A percentile compares a stretch with the other conserved stretches of the same genome.
Conservation (phyloP, 768 basidiomycete genomes). For the Pholiota molesta region DNA sequence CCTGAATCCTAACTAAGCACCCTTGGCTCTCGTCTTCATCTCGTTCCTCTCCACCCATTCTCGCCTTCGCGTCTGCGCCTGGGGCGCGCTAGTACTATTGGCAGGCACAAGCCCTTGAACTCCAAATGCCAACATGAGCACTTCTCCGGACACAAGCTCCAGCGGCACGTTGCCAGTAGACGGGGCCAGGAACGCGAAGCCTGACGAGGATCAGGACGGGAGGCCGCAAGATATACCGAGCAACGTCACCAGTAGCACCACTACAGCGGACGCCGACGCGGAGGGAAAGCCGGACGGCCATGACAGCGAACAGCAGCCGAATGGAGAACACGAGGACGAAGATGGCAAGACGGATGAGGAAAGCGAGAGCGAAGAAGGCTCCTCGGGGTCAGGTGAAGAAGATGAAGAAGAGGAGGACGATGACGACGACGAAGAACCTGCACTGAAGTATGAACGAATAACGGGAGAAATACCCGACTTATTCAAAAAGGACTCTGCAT, state of each 20-base stretch:
- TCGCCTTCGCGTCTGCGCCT: neutral
- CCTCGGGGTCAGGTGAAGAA: slow-evolving; percentile 17
- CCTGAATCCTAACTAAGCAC: neutral
- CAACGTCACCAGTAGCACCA: neutral
- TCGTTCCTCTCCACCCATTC: neutral
- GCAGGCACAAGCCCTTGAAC: neutral
- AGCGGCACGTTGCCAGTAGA: slow-evolving; percentile 2
- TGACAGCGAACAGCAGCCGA: neutral
- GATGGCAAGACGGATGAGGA: slow-evolving; percentile 6
- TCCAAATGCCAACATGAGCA: neutral
- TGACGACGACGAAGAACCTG: slow-evolving; percentile 84
- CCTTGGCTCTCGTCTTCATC: neutral
- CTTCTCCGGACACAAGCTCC: slow-evolving; percentile 1
- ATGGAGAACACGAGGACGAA: slow-evolving; percentile 3
- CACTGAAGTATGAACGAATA: slow-evolving; percentile 89
- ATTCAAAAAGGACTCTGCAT: slow-evolving; percentile 88
- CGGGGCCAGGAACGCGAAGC: neutral
- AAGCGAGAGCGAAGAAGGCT: neutral
- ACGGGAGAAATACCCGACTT: slow-evolving; percentile 73
- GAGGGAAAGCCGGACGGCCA: neutral
- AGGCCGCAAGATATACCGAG: neutral
- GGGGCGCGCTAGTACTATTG: neutral
- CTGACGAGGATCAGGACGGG: neutral
- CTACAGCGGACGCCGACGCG: neutral
- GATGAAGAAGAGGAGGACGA: slow-evolving; percentile 31